phyloP scores from a whole-genome alignment of 768 basidiomycete species.

The Lentinus brumalis region DNA sequence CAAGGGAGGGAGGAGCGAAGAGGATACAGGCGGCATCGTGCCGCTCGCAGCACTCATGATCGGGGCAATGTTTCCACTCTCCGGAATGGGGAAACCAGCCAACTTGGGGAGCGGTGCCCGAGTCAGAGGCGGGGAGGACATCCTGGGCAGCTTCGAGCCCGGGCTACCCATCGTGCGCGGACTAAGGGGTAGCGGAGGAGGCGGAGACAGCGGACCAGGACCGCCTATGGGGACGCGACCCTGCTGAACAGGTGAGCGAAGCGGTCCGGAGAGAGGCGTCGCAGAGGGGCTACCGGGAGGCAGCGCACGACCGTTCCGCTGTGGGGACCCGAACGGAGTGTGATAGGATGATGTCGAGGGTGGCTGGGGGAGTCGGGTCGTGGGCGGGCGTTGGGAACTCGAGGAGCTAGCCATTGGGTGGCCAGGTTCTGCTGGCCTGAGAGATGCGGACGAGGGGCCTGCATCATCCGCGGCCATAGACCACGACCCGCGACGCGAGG shows the following conservation, averaged over 20 bases:
- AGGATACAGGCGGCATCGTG: background rate
- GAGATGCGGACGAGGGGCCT: slow-evolving; percentile 23
- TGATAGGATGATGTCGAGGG: slow-evolving; percentile 13
- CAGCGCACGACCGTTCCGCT: slow-evolving; percentile 7
- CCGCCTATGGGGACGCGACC: slow-evolving; percentile 2
- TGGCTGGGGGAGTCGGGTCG: slow-evolving; percentile 6
- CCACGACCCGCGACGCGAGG: slow-evolving; percentile 28
- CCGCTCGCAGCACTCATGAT: background rate
- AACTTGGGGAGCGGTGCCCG: slow-evolving; percentile 14
- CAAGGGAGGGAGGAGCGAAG: slow-evolving; percentile 12
- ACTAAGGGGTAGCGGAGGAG: slow-evolving; percentile 11
- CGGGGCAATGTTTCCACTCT: slow-evolving; percentile 15
- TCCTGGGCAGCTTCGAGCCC: slow-evolving; percentile 16
- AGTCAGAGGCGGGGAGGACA: slow-evolving; percentile 16
- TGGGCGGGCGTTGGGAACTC: slow-evolving; percentile 12
- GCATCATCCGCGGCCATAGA: slow-evolving; percentile 21
- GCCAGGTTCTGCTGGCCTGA: slow-evolving; percentile 6
- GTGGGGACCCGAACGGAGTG: slow-evolving; percentile 16
- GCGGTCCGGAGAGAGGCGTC: slow-evolving; percentile 3
- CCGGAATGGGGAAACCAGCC: slow-evolving; percentile 12
- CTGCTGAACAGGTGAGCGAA: slow-evolving; percentile 13
- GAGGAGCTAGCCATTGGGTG: slow-evolving; percentile 1
- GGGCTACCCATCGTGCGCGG: slow-evolving; percentile 17
- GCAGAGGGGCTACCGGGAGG: slow-evolving; percentile 7
- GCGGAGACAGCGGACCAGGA: slow-evolving; percentile 19